Conservation (phyloP, 768 basidiomycete genomes). For the Tulasnella sp. region DNA sequence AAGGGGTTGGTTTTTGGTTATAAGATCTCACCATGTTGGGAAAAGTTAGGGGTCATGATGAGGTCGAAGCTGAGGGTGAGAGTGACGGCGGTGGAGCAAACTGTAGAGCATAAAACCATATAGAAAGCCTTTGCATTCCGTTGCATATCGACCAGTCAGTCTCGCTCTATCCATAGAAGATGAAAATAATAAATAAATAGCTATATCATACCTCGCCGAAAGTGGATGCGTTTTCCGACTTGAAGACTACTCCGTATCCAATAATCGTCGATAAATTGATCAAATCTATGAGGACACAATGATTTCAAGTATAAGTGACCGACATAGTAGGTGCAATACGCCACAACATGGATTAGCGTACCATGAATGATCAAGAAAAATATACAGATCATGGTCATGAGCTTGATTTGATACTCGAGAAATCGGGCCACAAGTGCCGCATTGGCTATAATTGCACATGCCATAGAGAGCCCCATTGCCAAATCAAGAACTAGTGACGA, state of each 20-base stretch:
- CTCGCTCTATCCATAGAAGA: too few relatives aligned
- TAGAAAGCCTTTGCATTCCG: conserved; percentile 43
- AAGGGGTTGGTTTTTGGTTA: background rate
- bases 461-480: conserved; percentile 54
- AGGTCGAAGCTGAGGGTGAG: conserved; percentile 56
- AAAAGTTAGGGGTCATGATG: conserved; percentile 47
- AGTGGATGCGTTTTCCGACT: conserved; percentile 53
- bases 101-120: conserved; percentile 63
- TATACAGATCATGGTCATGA: conserved; percentile 52
- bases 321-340: too few relatives aligned
- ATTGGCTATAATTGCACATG: conserved; percentile 58
- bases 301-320: conserved; percentile 4
- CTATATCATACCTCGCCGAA: conserved; percentile 39
- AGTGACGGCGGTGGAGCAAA: conserved; percentile 53
- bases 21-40: conserved; percentile 40
- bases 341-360: conserved; percentile 21
- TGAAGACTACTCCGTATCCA: conserved; percentile 51
- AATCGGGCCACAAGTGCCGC: conserved; percentile 58
- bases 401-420: conserved; percentile 51
- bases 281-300: conserved; percentile 35
- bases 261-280: conserved; percentile 53
- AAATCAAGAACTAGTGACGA: conserved; percentile 36
- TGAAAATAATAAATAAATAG: too few relatives aligned
- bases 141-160: background rate
- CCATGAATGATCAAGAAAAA: conserved; percentile 59